phyloP scores from a whole-genome alignment of 2,329 filamentous ascomycete genomes.

The Fusarium armeniacum region DNA sequence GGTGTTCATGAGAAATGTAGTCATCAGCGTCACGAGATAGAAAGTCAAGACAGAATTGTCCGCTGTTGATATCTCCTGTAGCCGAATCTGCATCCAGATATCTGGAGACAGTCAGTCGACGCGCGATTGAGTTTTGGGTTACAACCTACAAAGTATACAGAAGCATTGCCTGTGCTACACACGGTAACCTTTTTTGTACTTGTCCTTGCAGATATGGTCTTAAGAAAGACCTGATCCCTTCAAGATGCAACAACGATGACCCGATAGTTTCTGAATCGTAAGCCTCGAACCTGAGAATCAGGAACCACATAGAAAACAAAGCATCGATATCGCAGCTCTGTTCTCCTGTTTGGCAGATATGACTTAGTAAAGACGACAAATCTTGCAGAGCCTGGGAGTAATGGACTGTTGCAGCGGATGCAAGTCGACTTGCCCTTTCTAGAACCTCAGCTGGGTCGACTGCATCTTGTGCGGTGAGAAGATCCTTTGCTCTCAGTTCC shows the following conservation, averaged over 20 bases:
- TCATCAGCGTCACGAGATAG: slow-evolving; percentile 40
- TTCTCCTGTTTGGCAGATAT: slow-evolving; percentile 26
- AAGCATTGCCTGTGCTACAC: slow-evolving; percentile 38
- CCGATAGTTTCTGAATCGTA: slow-evolving; percentile 33
- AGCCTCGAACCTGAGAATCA: slow-evolving; percentile 39
- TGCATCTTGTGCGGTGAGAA: slow-evolving; percentile 14
- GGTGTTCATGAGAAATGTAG: slow-evolving; percentile 43
- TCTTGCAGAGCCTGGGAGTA: slow-evolving; percentile 40
- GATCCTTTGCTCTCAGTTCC: slow-evolving; percentile 35
- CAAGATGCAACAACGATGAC: slow-evolving; percentile 35
- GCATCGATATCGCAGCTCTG: slow-evolving; percentile 34
- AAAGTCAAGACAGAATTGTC: slow-evolving; percentile 40
- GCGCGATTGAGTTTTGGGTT: accelerated
- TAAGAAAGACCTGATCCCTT: slow-evolving; percentile 40
- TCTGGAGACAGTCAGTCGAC: background rate
- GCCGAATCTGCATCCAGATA: slow-evolving; percentile 45
- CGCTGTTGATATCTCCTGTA: slow-evolving; percentile 29
- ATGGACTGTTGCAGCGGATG: slow-evolving; percentile 22
- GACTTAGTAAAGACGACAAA: slow-evolving; percentile 34
- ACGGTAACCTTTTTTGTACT: slow-evolving; percentile 25
- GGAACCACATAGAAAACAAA: slow-evolving; percentile 45
- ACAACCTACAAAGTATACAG: slow-evolving; percentile 36
- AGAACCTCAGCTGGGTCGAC: background rate
- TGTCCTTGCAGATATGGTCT: slow-evolving; percentile 30
- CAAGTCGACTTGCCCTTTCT: slow-evolving; percentile 26